Evolutionary conservation across 2,329 filamentous ascomycete species (phyloP), one percentile per base, ranked within the genome.

Genomic region (Botrytis hyacinthi): DNA sequence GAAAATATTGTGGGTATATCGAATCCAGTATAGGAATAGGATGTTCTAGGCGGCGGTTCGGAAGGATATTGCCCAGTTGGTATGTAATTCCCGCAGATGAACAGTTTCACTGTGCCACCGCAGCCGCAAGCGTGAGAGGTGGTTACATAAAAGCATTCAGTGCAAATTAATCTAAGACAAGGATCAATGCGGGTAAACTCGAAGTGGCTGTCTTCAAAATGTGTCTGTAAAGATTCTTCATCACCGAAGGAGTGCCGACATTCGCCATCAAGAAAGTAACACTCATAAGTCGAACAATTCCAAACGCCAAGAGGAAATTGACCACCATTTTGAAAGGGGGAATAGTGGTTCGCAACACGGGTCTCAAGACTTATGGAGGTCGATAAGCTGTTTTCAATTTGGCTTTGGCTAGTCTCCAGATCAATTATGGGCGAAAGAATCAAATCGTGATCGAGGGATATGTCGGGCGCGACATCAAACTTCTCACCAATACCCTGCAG

Each of bases 51-150:
- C 10, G 75, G 72, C 16, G 73, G 69, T 60, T 77, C 76, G 60
- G 77, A 74, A 32, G 74, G 68, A 70, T 77, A 71, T 10, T 66
- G 71, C 40, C 71, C 67, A 35, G 63, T 75, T 10, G 68, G 72
- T 14, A 80, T 78, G 42, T 75, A 80, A 35, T 77, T 73, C 12
- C 78, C 79, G 61, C 77, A 79, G 18, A 80, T 75, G 76, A 77
- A 79, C 16, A 76, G 32, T 60, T 78, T 74, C 26, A 79, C 75
- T 2, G 32, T 29, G 10, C 66, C 66, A 20, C 54, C 62, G 63
- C 79, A 80, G 26, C 72, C 51, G 32, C 59, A 72, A 20, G 46
- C 54, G 4, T 54, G 18, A 59, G 69, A 37, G 18, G 65, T 32
- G 61, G 76, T 77, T 35, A 74, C 32, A 35, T 46, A 44, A 20